Conservation (phyloP, 305 asterid species). For the Stenogyne calaminthoides region DNA sequence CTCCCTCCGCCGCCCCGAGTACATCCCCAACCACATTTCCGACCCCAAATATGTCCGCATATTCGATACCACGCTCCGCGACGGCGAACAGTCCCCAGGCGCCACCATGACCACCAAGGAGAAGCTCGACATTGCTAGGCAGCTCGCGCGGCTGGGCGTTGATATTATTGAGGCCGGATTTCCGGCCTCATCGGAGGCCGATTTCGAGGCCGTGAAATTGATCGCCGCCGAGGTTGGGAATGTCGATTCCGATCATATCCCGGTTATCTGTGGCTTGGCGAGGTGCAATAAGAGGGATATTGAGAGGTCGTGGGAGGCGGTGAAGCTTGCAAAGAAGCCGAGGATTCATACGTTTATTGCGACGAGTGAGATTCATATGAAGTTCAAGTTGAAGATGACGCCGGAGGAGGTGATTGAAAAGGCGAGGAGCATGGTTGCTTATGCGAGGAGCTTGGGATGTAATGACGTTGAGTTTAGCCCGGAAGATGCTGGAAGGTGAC, state of each 20-base stretch:
- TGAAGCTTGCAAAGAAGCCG: slow-evolving; percentile 74
- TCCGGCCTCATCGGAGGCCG: slow-evolving; percentile 91
- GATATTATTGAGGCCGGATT: slow-evolving; percentile 96
- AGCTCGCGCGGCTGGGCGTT: slow-evolving; percentile 85
- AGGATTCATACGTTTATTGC: slow-evolving; percentile 96
- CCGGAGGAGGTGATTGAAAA: slow-evolving; percentile 73
- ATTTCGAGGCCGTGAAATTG: slow-evolving; percentile 74
- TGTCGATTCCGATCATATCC: slow-evolving; percentile 49
- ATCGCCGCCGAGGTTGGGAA: slow-evolving; percentile 86
- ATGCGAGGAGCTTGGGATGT: slow-evolving; percentile 88
- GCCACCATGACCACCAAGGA: slow-evolving; percentile 95
- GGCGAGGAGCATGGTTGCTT: slow-evolving; percentile 87
- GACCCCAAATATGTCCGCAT: slow-evolving; percentile 89
- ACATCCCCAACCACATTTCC: slow-evolving; percentile 66
- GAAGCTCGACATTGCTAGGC: slow-evolving; percentile 84
- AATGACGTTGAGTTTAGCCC: slow-evolving; percentile 92
- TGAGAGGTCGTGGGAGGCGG: slow-evolving; percentile 95
- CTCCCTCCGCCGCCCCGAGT: slow-evolving; percentile 67
- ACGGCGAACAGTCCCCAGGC: slow-evolving; percentile 98
- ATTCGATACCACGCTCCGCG: slow-evolving; percentile 94
- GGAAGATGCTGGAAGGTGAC: slow-evolving; percentile 96
- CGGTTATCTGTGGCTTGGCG: slow-evolving; percentile 89
- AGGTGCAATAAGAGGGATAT: slow-evolving; percentile 91
- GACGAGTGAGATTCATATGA: slow-evolving; percentile 93
- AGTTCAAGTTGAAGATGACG: slow-evolving; percentile 77